Evolutionary conservation across 2,329 filamentous ascomycete genomes (phyloP), one percentile per base, ranked within the genome.

Genomic region (Claviceps humidiphila): DNA sequence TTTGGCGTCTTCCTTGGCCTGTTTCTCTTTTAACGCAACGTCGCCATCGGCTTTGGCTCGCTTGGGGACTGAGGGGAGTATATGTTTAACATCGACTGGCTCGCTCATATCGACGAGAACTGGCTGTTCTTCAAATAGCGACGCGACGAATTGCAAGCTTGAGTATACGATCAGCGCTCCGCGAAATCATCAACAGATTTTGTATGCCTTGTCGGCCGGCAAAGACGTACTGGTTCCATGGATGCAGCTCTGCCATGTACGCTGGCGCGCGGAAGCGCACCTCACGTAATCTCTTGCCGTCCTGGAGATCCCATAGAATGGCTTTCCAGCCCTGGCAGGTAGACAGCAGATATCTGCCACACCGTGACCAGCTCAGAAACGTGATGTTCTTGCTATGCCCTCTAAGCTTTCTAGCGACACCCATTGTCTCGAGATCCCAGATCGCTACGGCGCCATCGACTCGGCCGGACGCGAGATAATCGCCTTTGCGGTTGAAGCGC

Each of bases 391-490:
- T 84, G 49, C 87, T 95, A 70, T 98, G 93, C 13, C 91, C 93
- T 58, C 89, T 82, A 57, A 98, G 74, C 71, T 97, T 98, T 64
- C 89, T 85, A 54, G 93, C 93, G 4, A 97, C 88, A 40, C 93
- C 91, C 76, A 94, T 95, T 9, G 94, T 98, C 70, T 98, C 94
- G 49, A 97, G 81, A 65, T 98, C 93, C 77, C 95, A 98, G 47
- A 98, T 86, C 52, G 95, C 88, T 42, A 98, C 86, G 5, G 89
- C 93, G 59, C 93, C 93, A 71, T 98, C 93, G 56, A 89, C 87
- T 64, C 93, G 84, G 57, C 93, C 93, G 34, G 90, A 95, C 45
- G 93, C 93, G 57, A 98, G 82, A 61, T 93, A 90, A 69, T 98
- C 91, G 68, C 93, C 93, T 64, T 84, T 87, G 64, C 89, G 87